phyloP scores from a whole-genome alignment of 257 asterid species.

The Solanum peruvianum region DNA sequence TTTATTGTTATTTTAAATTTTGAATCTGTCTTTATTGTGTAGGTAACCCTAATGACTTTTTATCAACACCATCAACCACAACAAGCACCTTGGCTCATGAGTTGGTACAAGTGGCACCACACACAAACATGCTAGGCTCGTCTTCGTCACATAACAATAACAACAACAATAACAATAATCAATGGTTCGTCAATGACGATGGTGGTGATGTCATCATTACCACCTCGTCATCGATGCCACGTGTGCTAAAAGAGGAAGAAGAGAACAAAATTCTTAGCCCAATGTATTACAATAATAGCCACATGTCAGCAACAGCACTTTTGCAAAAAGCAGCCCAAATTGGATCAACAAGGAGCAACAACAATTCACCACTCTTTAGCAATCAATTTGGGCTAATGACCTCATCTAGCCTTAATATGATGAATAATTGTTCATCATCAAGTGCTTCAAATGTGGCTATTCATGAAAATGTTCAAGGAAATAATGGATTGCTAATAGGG shows the following conservation, averaged over 20 bases:
- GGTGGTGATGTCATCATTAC: conserved; percentile 2
- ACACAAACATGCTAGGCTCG: conserved; percentile 12
- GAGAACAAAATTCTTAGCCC: conserved; percentile 15
- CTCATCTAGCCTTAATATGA: conserved; percentile 19
- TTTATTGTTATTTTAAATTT: neutral
- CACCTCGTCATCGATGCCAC: conserved; percentile 6
- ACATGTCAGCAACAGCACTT: conserved; percentile 79
- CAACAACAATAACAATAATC: conserved; percentile 3
- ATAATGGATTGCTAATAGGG: conserved; percentile 1
- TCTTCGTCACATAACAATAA: conserved; percentile 8
- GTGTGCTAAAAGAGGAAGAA: conserved; percentile 51
- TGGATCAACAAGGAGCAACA: conserved; percentile 54
- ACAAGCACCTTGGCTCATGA: conserved; percentile 32
- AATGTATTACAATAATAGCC: conserved; percentile 22
- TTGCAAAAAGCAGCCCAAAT: conserved; percentile 80
- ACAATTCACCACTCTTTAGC: conserved; percentile 23
- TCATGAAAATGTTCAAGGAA: conserved; percentile 1
- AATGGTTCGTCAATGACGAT: conserved; percentile 27
- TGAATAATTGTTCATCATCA: neutral
- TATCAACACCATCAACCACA: conserved; percentile 14
- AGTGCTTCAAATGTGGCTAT: neutral
- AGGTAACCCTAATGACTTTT: neutral
- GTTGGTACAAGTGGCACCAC: conserved; percentile 38
- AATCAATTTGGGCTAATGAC: conserved; percentile 43
- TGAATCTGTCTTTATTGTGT: fast-evolving